A percentile compares a stretch with the other conserved stretches of the same genome.
These are phyloP conservation scores for Hibiscus syriacus DNA, from an alignment of 345 rosid species.

Conservation along the genomic window DNA sequence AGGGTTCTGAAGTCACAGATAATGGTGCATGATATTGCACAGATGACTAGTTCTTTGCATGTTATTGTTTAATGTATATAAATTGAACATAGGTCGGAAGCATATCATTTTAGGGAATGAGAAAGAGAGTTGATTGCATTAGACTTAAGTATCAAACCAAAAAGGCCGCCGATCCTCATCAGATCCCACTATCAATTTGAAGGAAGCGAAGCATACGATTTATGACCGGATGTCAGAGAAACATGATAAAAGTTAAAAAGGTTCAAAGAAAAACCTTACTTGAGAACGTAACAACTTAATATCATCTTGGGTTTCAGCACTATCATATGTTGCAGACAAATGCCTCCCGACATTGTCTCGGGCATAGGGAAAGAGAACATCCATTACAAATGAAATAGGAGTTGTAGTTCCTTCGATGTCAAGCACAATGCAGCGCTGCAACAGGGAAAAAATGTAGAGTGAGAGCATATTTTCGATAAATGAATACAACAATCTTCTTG, in stretches of 20 bases:
- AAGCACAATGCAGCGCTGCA: slow-evolving; percentile 78
- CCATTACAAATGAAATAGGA: slow-evolving; percentile 84
- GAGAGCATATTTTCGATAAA: not conserved
- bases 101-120: not conserved
- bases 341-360: slow-evolving; percentile 81
- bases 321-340: slow-evolving; percentile 55
- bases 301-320: slow-evolving; percentile 77
- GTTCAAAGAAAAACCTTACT: slow-evolving; percentile 32
- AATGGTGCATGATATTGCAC: not conserved
- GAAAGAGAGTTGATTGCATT: not conserved
- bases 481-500: not conserved
- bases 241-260: not conserved
- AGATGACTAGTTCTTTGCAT: not conserved
- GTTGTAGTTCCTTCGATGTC: slow-evolving; percentile 99
- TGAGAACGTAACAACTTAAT: slow-evolving; percentile 65
- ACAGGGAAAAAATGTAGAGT: slow-evolving; percentile 27
- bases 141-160: not conserved
- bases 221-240: not conserved
- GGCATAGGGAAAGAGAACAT: slow-evolving; percentile 92
- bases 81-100: not conserved
- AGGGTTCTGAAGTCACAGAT: not conserved
- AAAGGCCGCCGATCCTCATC: not conserved
- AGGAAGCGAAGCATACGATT: not conserved
- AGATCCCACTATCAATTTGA: not conserved
- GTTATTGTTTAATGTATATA: not conserved